phyloP scores from a whole-genome alignment of 495 filamentous ascomycete species.

The Aspergillus ellipticus region DNA sequence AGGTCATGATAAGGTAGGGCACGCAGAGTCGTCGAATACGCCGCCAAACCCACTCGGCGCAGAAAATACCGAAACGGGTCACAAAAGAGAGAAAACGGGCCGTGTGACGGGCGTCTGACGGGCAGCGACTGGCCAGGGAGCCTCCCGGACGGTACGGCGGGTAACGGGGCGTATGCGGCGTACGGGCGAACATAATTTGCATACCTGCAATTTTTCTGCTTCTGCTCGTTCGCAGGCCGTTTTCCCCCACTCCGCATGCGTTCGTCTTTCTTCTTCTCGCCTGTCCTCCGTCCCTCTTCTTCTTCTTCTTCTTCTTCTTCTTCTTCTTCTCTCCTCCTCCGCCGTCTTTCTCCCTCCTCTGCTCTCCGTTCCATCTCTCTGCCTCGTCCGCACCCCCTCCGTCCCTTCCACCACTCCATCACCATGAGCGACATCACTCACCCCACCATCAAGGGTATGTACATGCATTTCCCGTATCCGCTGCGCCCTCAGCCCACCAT shows the following conservation, averaged over 20 bases:
- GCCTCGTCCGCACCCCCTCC: conserved; percentile 9
- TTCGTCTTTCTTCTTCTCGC: conserved; percentile 26
- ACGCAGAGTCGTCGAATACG: background rate
- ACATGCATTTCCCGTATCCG: conserved; percentile 8
- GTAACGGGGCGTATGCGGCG: conserved; percentile 17
- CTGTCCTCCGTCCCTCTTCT: conserved; percentile 13
- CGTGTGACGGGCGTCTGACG: no score
- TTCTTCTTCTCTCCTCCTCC: conserved; percentile 12
- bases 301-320: conserved; percentile 14
- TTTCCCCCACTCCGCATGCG: conserved; percentile 21
- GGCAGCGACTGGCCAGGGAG: no score
- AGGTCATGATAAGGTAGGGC: background rate
- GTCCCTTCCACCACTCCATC: conserved; percentile 21
- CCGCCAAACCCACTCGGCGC: background rate
- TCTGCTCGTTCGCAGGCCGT: conserved; percentile 9
- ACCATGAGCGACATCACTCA: conserved; percentile 56
- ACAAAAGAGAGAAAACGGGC: conserved; percentile 11
- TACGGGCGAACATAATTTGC: conserved; percentile 9
- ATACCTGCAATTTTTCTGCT: conserved; percentile 8
- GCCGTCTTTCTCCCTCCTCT: conserved; percentile 12
- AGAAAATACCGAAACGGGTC: conserved; percentile 2
- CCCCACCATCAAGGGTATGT: conserved; percentile 59
- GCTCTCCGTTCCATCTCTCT: conserved; percentile 17
- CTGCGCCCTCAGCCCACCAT: conserved; percentile 2
- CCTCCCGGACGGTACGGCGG: background rate